These are phyloP conservation scores for Plantago lanceolata DNA, from an alignment of 305 asterid species.

Conservation along the genomic window DNA sequence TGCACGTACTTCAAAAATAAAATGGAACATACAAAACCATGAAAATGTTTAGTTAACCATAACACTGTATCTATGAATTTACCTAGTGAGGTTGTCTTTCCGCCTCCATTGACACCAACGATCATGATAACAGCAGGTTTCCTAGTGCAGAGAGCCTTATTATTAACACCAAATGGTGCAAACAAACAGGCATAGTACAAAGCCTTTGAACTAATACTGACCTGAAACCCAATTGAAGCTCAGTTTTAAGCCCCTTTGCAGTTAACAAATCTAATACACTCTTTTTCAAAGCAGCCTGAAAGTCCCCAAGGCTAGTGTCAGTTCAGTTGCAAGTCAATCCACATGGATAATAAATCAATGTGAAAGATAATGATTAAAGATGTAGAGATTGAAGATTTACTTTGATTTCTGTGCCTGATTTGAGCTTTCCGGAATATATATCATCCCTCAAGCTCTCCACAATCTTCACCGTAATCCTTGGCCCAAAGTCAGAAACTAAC, in stretches of 20 bases:
- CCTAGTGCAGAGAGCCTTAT: slow-evolving; percentile 37
- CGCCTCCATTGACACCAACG: slow-evolving; percentile 98
- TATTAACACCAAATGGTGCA: slow-evolving; percentile 22
- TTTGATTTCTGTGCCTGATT: slow-evolving; percentile 84
- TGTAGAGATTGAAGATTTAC: slow-evolving; percentile 21
- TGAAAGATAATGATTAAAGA: slow-evolving; percentile 13
- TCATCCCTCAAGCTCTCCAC: slow-evolving; percentile 91
- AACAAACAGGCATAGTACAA: slow-evolving; percentile 13
- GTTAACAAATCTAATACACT: slow-evolving; percentile 68
- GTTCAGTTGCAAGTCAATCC: slow-evolving; percentile 4
- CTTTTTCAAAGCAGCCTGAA: slow-evolving; percentile 76
- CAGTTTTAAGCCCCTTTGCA: slow-evolving; percentile 73
- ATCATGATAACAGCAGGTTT: slow-evolving; percentile 91
- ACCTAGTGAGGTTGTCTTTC: slow-evolving; percentile 96
- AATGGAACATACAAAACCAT: too few relatives aligned
- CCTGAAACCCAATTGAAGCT: slow-evolving; percentile 85
- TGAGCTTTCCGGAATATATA: slow-evolving; percentile 84
- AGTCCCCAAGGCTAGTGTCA: slow-evolving; percentile 22
- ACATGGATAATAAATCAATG: background rate
- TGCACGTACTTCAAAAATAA: too few relatives aligned
- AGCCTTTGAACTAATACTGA: slow-evolving; percentile 27
- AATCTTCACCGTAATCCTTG: slow-evolving; percentile 75
- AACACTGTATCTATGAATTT: slow-evolving; percentile 27
- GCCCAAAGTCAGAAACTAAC: slow-evolving; percentile 91
- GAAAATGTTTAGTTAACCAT: slow-evolving; percentile 3